Evolutionary conservation across 2,329 filamentous ascomycete species (phyloP), one percentile per base, ranked within the genome.

Genomic region (Orbilia quercus): DNA sequence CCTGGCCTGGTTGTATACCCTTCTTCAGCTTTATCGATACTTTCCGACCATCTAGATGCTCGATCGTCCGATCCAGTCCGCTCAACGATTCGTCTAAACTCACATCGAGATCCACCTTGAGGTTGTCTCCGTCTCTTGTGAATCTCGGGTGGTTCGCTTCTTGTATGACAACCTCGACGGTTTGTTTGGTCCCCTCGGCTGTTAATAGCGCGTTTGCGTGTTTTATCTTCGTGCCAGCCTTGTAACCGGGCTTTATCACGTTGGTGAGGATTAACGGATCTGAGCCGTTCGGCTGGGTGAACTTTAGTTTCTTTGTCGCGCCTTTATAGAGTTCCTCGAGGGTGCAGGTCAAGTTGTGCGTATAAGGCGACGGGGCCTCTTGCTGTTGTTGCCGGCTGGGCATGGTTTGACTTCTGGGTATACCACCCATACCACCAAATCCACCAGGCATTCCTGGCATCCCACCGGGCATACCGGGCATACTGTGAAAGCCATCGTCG

Each of bases 261-360:
- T 99, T 94, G 82, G 98, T 95, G 64, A 99, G 89, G 9, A 99
- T 94, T 85, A 99, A 98, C 79, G 95, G 89, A 84, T 99, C 95
- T 72, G 98, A 91, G 75, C 94, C 85, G 16, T 95, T 98, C 88
- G 98, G 99, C 89, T 98, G 98, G 80, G 93, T 94, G 79, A 86
- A 88, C 84, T 96, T 99, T 80, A 88, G 86, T 88, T 97, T 98
- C 20, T 74, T 74, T 4, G 63, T 69, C 1, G 70, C 23, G 89
- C 95, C 99, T 79, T 92, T 90, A 82, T 99, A 95, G 85, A 96
- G 95, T 77, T 98, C 94, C 80, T 91, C 92, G 81, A 99, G 93
- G 92, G 82, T 98, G 94, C 76, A 95, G 94, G 78, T 95, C 93
- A 82, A 95, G 98, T 84, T 99, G 95, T 40, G 93, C 90, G 87